Conservation (phyloP, 352 stramenopile genomes). For the Pythium diclinum region DNA sequence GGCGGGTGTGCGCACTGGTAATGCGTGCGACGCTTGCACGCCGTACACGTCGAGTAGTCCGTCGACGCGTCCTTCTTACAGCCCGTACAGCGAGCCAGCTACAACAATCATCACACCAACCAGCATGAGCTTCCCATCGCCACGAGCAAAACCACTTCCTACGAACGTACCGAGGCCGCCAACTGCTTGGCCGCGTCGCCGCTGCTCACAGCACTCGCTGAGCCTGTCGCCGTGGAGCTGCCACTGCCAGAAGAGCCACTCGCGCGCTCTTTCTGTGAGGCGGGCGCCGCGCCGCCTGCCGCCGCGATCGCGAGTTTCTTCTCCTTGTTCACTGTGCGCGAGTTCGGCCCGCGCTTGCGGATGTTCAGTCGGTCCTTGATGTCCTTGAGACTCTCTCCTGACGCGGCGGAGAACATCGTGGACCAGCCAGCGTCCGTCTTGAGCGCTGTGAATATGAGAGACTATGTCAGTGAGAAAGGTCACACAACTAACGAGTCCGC, state of each 20-base stretch:
- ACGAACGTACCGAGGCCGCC: constrained; percentile 26
- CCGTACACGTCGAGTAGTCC: constrained; percentile 48
- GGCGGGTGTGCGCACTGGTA: constrained; percentile 43
- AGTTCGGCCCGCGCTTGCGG: constrained; percentile 61
- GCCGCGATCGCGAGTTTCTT: constrained; percentile 34
- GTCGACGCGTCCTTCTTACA: constrained; percentile 47
- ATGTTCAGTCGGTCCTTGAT: constrained; percentile 77
- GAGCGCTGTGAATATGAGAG: constrained; percentile 29
- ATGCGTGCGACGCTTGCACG: constrained; percentile 58
- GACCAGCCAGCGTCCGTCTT: constrained; percentile 81
- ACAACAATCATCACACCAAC: not conserved
- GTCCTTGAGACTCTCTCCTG: constrained; percentile 73
- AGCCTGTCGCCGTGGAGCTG: not conserved
- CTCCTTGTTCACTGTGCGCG: constrained; percentile 52
- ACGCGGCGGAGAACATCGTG: constrained; percentile 67
- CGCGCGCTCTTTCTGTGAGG: constrained; percentile 21
- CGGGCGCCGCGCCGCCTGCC: not conserved
- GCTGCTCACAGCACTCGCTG: not conserved
- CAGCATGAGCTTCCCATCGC: not conserved
- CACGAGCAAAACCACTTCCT: no score
- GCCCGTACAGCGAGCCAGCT: constrained; percentile 39
- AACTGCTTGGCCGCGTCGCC: constrained; percentile 24
- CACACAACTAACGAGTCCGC: not conserved
- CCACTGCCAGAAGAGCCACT: constrained; percentile 16
- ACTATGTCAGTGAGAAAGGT: not conserved